Evolutionary conservation across 352 stramenopile species (phyloP), one percentile per base, ranked within the genome.

Genomic region (Phytophthora rubi): DNA sequence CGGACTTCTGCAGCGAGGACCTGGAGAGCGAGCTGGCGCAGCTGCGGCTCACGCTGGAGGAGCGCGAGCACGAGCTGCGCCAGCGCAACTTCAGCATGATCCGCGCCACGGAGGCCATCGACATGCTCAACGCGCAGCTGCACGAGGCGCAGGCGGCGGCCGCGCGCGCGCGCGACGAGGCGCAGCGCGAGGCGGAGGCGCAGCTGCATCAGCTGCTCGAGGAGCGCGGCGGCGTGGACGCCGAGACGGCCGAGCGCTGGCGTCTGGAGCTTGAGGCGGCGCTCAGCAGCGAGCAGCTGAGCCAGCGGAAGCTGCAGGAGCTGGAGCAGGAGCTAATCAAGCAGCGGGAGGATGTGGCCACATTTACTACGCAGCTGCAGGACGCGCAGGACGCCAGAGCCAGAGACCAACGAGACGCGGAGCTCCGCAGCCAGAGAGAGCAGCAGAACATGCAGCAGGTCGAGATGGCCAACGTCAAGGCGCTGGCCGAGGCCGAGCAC

Each of bases 21-120:
- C 66, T 91, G 47, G 83, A 91, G 76, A 86, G 71, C 57, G 83
- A 91, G 59, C 49, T 88, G 10, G 73, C 82, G 32, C 83, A 91
- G 66, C 63, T 88, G 44, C 79, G 77, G 48, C 73, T 83, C 53
- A 71, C 81, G 52, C 67, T 86, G n/a, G 81, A 91, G 52, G 83
- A 91, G 63, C 84, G 82, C 32, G 82, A 91, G 26, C 70, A 83
- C 57, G 83, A 93, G 63, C 59, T 93, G 55, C 63, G 84, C 16
- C 80, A 90, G 53, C 80, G 73, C 65, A 81, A 85, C 18, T 63
- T 85, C 21, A 82, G 79, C 61, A 84, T 92, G 59, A 81, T 91
- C 51, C 79, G 76, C 30, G 86, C 86, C 2, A 83, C 81, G 5
- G 80, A 86, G 58, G 75, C 74, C 12, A 85, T 94, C 54, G 80